A percentile compares a stretch with the other conserved stretches of the same genome.
Evolutionary conservation across 495 filamentous ascomycete genomes (phyloP).

Genomic region (Massariosphaeria phaeospora): DNA sequence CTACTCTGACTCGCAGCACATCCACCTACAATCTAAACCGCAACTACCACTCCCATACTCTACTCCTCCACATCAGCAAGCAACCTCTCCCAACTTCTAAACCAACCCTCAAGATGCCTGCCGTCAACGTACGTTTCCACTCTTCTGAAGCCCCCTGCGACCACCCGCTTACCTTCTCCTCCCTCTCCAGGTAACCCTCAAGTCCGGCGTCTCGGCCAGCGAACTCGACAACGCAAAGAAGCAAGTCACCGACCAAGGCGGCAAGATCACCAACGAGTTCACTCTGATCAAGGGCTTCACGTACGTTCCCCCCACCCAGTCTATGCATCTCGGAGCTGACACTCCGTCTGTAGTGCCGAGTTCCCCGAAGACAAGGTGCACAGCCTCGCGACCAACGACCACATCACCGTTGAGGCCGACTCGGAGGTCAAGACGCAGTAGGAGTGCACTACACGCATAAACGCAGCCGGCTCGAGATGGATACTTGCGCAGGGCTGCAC

Average conservation of each 20-base stretch:
- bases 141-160: neutral
- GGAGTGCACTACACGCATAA: slow-evolving; percentile 5
- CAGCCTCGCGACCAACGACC: slow-evolving; percentile 58
- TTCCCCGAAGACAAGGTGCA: slow-evolving; percentile 61
- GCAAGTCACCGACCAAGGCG: slow-evolving; percentile 62
- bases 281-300: slow-evolving; percentile 83
- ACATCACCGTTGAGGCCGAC: slow-evolving; percentile 75
- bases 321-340: neutral
- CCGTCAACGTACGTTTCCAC: slow-evolving; percentile 58
- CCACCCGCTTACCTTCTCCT: neutral
- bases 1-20: neutral
- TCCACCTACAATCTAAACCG: too few species aligned
- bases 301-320: slow-evolving; percentile 49
- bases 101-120: slow-evolving; percentile 53
- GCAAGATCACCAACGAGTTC: slow-evolving; percentile 77
- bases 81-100: too few species aligned
- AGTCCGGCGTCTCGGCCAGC: slow-evolving; percentile 54
- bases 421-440: slow-evolving; percentile 67
- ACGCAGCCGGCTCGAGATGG: too few species aligned
- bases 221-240: slow-evolving; percentile 72
- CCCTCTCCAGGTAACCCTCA: slow-evolving; percentile 77
- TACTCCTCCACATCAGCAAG: slow-evolving; percentile 11
- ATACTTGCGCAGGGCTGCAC: too few species aligned
- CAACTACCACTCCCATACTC: slow-evolving; percentile 1
- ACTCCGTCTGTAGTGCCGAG: slow-evolving; percentile 55